phyloP scores from a whole-genome alignment of 768 basidiomycete species.

The Pulveroboletus ravenelii region DNA sequence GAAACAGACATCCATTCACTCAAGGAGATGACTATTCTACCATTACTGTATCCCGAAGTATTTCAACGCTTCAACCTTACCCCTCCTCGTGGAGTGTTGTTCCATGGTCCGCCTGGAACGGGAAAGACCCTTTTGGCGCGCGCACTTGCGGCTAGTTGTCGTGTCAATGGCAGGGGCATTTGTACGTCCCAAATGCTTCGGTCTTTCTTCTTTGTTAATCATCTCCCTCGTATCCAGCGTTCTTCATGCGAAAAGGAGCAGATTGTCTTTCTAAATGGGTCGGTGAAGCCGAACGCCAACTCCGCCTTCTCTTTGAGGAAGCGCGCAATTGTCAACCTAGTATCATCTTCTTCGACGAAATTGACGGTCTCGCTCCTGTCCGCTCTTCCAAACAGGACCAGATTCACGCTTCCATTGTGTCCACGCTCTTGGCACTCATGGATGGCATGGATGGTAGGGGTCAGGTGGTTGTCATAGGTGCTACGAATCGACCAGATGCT shows the following conservation, averaged over 20 bases:
- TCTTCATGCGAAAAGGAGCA: conserved; percentile 99
- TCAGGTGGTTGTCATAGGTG: conserved; percentile 96
- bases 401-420: conserved; percentile 97
- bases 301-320: conserved; percentile 93
- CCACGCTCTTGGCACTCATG: conserved; percentile 93
- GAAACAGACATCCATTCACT: conserved; percentile 84
- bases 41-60: conserved; percentile 92
- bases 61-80: conserved; percentile 93
- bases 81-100: conserved; percentile 92
- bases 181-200: conserved; percentile 49
- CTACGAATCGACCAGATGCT: conserved; percentile 96
- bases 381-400: conserved; percentile 99
- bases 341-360: conserved; percentile 99
- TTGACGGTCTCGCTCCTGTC: conserved; percentile 96
- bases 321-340: conserved; percentile 88
- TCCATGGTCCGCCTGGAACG: conserved; percentile 98
- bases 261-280: conserved; percentile 99
- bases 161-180: conserved; percentile 80
- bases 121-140: conserved; percentile 94
- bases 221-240: conserved; percentile 50
- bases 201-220: neutral
- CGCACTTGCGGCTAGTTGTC: conserved; percentile 89
- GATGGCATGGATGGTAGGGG: conserved; percentile 99
- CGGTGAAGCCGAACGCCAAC: conserved; percentile 95
- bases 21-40: conserved; percentile 98